Base-by-base conservation (phyloP, 192 early-diverging fungal genomes). In the Rhizophagus clarus region DNA sequence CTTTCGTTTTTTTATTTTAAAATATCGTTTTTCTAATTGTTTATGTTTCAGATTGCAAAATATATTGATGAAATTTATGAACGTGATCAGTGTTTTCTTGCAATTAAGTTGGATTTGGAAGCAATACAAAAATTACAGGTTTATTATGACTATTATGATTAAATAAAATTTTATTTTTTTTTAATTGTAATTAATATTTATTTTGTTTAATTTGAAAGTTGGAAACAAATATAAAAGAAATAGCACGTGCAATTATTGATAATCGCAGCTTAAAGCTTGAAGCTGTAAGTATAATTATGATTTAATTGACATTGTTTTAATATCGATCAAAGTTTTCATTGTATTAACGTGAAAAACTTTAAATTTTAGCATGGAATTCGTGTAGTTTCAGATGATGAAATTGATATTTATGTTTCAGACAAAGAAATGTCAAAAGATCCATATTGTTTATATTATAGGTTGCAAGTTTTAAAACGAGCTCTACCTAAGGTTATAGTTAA, bases 51-150 rank as follows among this genome's bases (percentile, higher is more conserved):
- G 89, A 89, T 99, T 82, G 93, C 95, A n/a, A 93, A 96, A 81
- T 98, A 91, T 82, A 94, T 99, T 78, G 93, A 98, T 77, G 96
- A 97, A 73, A 92, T 97, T 22, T 94, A 97, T 79, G 89, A 90
- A 56, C 84, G 87, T 12, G 82, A 91, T 26, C 91, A 94, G 26
- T 93, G 92, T 81, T 94, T 89, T 79, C 89, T 99, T 45, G 85
- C 88, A 31, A 87, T 99, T 34, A 92, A 92, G 72, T 84, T 99
- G 74, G 94, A 97, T 82, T 83, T 95, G 84, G 93, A 94, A 0
- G 91, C 94, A 2, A 94, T 99, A 47, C 83, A 83, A 22, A 90
- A 93, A 79, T 88, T 99, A 56, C 96, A 93, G 83, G 90, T 92
- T 79, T 34, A 80, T 40, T 45, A 42, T 31, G 2, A 61, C 60